A percentile compares a stretch with the other conserved stretches of the same genome.
phyloP scores from a whole-genome alignment of 2,329 filamentous ascomycete species.

The Paecilomyces niveus region DNA sequence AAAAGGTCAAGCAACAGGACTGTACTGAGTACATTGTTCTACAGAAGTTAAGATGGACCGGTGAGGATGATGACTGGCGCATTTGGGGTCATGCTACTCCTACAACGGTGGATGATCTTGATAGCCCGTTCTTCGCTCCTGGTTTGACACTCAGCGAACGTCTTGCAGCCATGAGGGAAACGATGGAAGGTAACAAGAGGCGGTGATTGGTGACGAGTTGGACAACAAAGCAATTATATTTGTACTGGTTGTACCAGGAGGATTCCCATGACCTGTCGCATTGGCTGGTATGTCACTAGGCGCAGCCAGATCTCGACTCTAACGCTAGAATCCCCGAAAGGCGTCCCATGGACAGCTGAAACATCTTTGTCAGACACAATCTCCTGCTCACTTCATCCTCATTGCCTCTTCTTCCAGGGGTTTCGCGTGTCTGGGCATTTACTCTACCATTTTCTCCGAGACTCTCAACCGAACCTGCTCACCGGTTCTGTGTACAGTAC shows the following conservation, averaged over 20 bases:
- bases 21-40: constrained; percentile 46
- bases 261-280: neutral
- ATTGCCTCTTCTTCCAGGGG: neutral
- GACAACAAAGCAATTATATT: neutral
- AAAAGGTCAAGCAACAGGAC: constrained; percentile 31
- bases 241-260: neutral
- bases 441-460: neutral
- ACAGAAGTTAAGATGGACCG: constrained; percentile 38
- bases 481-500: neutral
- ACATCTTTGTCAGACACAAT: neutral
- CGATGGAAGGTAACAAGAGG: constrained; percentile 6
- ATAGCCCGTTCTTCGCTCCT: constrained; percentile 27
- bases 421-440: neutral
- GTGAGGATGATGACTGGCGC: constrained; percentile 39
- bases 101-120: constrained; percentile 32
- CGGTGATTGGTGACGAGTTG: neutral
- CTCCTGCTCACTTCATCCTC: neutral
- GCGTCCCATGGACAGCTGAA: neutral
- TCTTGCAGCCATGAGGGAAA: constrained; percentile 22
- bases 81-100: constrained; percentile 44
- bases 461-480: neutral
- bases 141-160: constrained; percentile 29
- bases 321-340: neutral
- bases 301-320: neutral
- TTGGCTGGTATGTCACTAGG: neutral